Conservation (phyloP, 805 yeast genomes). For the Candida alai region DNA sequence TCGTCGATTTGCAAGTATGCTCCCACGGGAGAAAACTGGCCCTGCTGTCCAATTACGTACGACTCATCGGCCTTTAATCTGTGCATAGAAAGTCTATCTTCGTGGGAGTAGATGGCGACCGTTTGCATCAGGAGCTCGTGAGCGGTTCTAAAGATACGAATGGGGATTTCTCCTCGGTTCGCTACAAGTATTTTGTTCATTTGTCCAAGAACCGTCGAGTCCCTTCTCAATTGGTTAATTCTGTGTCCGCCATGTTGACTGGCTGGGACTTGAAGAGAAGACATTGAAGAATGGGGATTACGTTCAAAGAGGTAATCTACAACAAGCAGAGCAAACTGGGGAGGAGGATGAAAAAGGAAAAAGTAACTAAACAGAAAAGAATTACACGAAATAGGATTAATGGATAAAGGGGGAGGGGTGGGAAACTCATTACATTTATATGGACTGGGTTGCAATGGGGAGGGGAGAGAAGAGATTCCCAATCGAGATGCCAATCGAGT, state of each 20-base stretch:
- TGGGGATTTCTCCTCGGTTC: slow-evolving; percentile 82
- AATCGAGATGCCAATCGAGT: neutral
- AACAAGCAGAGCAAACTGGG: slow-evolving; percentile 1
- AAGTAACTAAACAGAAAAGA: neutral
- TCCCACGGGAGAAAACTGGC: slow-evolving; percentile 91
- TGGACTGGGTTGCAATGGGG: too few species aligned
- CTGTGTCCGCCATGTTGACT: slow-evolving; percentile 9
- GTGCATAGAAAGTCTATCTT: slow-evolving; percentile 92
- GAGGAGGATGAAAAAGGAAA: neutral
- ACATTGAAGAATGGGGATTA: slow-evolving; percentile 5
- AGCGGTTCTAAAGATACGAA: slow-evolving; percentile 91
- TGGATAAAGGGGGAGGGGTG: neutral
- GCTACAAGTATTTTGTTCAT: slow-evolving; percentile 70
- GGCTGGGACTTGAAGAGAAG: slow-evolving; percentile 4
- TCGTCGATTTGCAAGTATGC: slow-evolving; percentile 96
- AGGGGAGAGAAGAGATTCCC: too few species aligned
- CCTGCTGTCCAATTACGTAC: slow-evolving; percentile 84
- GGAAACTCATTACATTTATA: neutral
- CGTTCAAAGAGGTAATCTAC: neutral
- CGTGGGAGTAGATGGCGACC: slow-evolving; percentile 94
- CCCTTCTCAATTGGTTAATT: slow-evolving; percentile 30
- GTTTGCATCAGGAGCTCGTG: slow-evolving; percentile 97
- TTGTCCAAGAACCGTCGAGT: slow-evolving; percentile 41
- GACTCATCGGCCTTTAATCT: slow-evolving; percentile 92
- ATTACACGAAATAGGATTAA: neutral